These are phyloP conservation scores for Penicillium chermesinum DNA, from an alignment of 495 filamentous ascomycete genomes.

Conservation along the genomic window DNA sequence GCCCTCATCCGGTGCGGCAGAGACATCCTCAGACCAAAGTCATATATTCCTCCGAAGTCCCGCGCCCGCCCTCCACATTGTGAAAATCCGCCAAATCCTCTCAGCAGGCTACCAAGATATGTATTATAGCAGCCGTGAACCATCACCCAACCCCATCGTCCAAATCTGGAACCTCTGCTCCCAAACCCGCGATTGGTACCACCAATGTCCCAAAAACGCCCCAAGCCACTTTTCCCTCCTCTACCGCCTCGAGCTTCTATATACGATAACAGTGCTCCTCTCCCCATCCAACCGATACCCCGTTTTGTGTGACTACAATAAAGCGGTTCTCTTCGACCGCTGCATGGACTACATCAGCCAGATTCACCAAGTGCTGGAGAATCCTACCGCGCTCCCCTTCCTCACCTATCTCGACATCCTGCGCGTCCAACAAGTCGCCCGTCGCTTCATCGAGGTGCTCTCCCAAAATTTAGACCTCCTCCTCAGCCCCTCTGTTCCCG, in stretches of 20 bases:
- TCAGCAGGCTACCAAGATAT: slow-evolving; percentile 79
- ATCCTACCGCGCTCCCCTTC: slow-evolving; percentile 27
- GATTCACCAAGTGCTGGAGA: slow-evolving; percentile 36
- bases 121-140: slow-evolving; percentile 64
- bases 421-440: slow-evolving; percentile 34
- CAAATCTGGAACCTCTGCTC: slow-evolving; percentile 61
- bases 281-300: slow-evolving; percentile 68
- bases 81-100: slow-evolving; percentile 69
- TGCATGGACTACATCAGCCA: slow-evolving; percentile 60
- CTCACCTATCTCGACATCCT: slow-evolving; percentile 39
- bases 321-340: slow-evolving; percentile 75
- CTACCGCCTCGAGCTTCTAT: slow-evolving; percentile 76
- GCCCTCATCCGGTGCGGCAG: slow-evolving; percentile 33
- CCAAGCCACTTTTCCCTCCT: slow-evolving; percentile 57
- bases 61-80: slow-evolving; percentile 55
- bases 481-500: slow-evolving; percentile 28
- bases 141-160: slow-evolving; percentile 51
- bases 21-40: slow-evolving; percentile 29
- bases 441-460: slow-evolving; percentile 28
- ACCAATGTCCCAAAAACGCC: slow-evolving; percentile 53
- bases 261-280: slow-evolving; percentile 77
- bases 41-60: slow-evolving; percentile 46
- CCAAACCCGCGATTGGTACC: slow-evolving; percentile 62
- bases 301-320: slow-evolving; percentile 58
- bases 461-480: slow-evolving; percentile 32